Conservation (phyloP, 2,329 filamentous ascomycete genomes). For the Sporothrix brasiliensis region DNA sequence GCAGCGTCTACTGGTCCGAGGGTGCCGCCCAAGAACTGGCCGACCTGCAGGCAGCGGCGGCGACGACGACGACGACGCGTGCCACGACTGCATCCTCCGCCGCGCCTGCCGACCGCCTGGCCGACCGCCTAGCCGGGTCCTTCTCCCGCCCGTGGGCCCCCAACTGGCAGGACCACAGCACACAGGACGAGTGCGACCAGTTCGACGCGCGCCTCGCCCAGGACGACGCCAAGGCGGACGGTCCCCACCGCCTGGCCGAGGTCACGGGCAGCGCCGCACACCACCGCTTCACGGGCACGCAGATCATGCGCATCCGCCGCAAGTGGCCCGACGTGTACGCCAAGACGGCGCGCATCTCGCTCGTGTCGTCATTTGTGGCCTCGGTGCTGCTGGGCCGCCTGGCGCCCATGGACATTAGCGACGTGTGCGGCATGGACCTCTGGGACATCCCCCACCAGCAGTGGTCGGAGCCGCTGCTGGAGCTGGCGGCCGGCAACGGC, state of each 20-base stretch:
- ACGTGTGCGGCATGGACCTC: constrained; percentile 95
- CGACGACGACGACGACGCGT: too few relatives aligned
- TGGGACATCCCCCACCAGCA: constrained; percentile 79
- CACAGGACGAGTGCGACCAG: constrained; percentile 84
- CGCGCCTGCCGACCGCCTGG: constrained; percentile 72
- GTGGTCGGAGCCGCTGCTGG: constrained; percentile 76
- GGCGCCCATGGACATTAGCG: constrained; percentile 88
- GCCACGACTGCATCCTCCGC: constrained; percentile 43
- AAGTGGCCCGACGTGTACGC: constrained; percentile 81
- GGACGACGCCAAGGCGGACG: constrained; percentile 47
- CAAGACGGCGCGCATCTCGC: constrained; percentile 80
- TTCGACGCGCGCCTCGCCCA: constrained; percentile 69
- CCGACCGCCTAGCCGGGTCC: constrained; percentile 71
- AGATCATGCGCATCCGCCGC: constrained; percentile 85
- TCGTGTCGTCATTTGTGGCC: constrained; percentile 93
- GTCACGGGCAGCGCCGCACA: constrained; percentile 91
- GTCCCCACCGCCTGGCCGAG: constrained; percentile 68
- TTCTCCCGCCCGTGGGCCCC: constrained; percentile 87
- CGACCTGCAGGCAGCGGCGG: constrained; percentile 47
- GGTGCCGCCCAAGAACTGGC: constrained; percentile 67
- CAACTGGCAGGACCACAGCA: constrained; percentile 98
- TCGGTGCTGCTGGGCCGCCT: constrained; percentile 84
- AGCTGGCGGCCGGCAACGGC: constrained; percentile 67
- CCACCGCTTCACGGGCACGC: constrained; percentile 96
- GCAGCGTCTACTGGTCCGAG: constrained; percentile 88